Evolutionary conservation across 2,329 filamentous ascomycete species (phyloP), one percentile per base, ranked within the genome.

Genomic region (Chaetomiaceae sp.): DNA sequence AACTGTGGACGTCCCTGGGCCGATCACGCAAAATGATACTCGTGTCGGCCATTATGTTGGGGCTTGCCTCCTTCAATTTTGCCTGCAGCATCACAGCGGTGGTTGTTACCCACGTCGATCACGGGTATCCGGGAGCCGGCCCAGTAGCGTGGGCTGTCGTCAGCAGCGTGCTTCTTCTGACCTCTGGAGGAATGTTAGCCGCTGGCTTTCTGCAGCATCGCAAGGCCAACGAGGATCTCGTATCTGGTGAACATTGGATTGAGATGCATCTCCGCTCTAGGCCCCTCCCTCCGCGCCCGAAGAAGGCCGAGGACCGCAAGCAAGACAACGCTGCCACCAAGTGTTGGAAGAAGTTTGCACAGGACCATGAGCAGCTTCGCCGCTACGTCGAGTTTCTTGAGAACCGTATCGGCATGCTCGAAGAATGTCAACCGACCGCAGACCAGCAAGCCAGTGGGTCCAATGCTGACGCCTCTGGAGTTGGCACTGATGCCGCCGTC

Each of bases 331-430:
- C 43, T 5, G 44, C 53, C 50, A 58, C 50, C 1, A 44, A 51
- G 17, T 42, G 58, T 35, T 63, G 60, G 60, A 41, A 56, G 34
- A 55, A 56, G 31, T 63, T 63, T 13, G 49, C 47, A n/a, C 39
- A 53, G 12, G 56, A 64, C 25, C 51, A 58, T 5, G 52, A 51
- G 12, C 57, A 51, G 49, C 51, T 64, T 37, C 55, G 62, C 14
- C 49, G 53, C 7, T 62, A 64, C 37, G 59, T 64, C 19, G 61
- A 63, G 51, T 33, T 50, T 3, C 55, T 64, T 9, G 61, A 63
- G 48, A 42, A 50, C 2, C 58, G 56, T 5, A 53, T 63, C 20
- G 55, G 54, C 10, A 48, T 37, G 9, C 50, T 55, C 14, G 55
- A 58, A 30, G 50, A 54, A 35, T 41, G 48, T 4, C 30, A 27